phyloP scores from a whole-genome alignment of 768 basidiomycete species.

The Russula lepida region DNA sequence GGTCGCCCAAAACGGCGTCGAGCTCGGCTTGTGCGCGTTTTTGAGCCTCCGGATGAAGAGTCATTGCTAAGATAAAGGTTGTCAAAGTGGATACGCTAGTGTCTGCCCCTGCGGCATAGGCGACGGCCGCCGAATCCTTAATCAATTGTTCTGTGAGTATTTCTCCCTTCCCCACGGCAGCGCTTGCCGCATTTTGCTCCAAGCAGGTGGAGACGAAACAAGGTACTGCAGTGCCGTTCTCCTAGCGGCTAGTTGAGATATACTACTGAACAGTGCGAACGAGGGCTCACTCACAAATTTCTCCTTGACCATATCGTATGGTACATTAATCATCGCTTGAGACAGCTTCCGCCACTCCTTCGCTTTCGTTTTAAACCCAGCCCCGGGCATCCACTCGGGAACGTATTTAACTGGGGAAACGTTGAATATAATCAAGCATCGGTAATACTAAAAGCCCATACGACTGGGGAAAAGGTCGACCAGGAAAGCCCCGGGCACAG shows the following conservation, averaged over 20 bases:
- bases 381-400: conserved; percentile 26
- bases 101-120: conserved; percentile 19
- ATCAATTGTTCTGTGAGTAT: conserved; percentile 16
- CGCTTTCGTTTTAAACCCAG: conserved; percentile 18
- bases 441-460: conserved; percentile 4
- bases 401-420: conserved; percentile 21
- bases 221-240: conserved; percentile 11
- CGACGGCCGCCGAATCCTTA: conserved; percentile 17
- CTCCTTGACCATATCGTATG: conserved; percentile 21
- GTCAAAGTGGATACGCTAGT: conserved; percentile 17
- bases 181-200: conserved; percentile 11
- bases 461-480: conserved; percentile 24
- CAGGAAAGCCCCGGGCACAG: conserved; percentile 19
- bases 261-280: not conserved
- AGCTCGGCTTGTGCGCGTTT: conserved; percentile 23
- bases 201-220: conserved; percentile 17
- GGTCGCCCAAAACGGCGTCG: conserved; percentile 22
- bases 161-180: conserved; percentile 11
- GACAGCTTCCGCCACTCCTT: conserved; percentile 19
- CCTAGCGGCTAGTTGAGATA: not conserved
- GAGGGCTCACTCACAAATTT: conserved; percentile 10
- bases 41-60: conserved; percentile 23
- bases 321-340: conserved; percentile 20
- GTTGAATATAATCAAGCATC: not conserved
- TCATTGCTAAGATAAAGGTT: conserved; percentile 23